Percentiles rank a stretch among this genome's conserved stretches.
phyloP scores from a whole-genome alignment of 306 rosid species.

The Ormosia semicastrata region DNA sequence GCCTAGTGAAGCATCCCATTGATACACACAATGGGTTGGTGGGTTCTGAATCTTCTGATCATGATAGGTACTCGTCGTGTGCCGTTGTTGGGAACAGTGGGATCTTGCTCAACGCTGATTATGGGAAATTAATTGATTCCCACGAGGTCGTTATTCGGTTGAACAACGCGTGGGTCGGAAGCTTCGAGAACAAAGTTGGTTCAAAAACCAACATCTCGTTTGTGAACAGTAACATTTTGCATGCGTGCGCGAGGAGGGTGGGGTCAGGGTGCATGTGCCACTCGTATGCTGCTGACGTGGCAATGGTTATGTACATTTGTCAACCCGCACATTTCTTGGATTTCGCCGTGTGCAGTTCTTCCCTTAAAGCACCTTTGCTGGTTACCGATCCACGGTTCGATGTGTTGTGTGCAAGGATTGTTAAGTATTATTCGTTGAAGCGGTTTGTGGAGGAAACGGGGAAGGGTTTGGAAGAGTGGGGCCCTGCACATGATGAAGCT shows the following conservation, averaged over 20 bases:
- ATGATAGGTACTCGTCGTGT: slow-evolving; percentile 56
- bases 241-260: slow-evolving; percentile 74
- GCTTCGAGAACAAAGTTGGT: slow-evolving; percentile 64
- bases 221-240: slow-evolving; percentile 85
- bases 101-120: slow-evolving; percentile 62
- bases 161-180: slow-evolving; percentile 73
- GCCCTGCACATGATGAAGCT: slow-evolving; percentile 68
- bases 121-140: slow-evolving; percentile 65
- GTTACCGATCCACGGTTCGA: slow-evolving; percentile 88
- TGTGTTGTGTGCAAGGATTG: slow-evolving; percentile 64
- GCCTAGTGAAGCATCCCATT: slow-evolving; percentile 49
- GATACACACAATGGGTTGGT: slow-evolving; percentile 39
- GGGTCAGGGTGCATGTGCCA: slow-evolving; percentile 74
- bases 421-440: slow-evolving; percentile 88
- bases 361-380: slow-evolving; percentile 67
- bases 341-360: slow-evolving; percentile 64
- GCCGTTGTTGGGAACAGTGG: slow-evolving; percentile 97
- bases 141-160: slow-evolving; percentile 75
- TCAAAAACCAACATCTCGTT: slow-evolving; percentile 78
- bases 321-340: slow-evolving; percentile 90
- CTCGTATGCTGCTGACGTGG: slow-evolving; percentile 72
- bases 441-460: slow-evolving; percentile 68
- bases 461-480: slow-evolving; percentile 70
- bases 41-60: background rate
- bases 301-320: slow-evolving; percentile 83